Conservation (phyloP, 2,329 filamentous ascomycete species). For the Botrytis deweyae region DNA sequence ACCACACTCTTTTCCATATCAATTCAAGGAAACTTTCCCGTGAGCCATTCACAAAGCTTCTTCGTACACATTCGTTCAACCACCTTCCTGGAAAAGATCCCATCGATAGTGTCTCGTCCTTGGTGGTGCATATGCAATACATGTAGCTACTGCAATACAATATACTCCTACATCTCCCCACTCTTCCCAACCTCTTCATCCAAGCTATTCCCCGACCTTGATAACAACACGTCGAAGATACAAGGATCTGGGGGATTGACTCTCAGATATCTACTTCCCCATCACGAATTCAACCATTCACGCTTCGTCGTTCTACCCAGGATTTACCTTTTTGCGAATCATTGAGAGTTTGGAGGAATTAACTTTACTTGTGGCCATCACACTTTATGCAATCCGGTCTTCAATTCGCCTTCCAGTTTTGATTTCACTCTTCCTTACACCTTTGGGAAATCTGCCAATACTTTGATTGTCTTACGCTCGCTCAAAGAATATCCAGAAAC, state of each 20-base stretch:
- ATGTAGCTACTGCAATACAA: constrained; percentile 1
- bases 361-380: constrained; percentile 1
- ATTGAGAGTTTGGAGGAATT: constrained; percentile 11
- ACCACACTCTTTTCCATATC: constrained; percentile 10
- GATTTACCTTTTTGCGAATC: constrained; percentile 2
- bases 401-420: constrained; percentile 12
- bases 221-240: constrained; percentile 16
- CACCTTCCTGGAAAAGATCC: constrained; percentile 7
- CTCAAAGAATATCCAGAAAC: background rate
- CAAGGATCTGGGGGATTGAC: constrained; percentile 6
- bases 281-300: background rate
- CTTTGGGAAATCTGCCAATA: background rate
- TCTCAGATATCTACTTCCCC: constrained; percentile 10
- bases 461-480: background rate
- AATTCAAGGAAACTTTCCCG: background rate
- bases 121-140: constrained; percentile 7
- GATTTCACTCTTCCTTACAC: background rate
- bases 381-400: constrained; percentile 14
- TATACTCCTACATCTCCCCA: background rate
- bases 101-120: background rate
- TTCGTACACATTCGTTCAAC: background rate
- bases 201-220: constrained; percentile 5
- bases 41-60: background rate
- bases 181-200: constrained; percentile 13
- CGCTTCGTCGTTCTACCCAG: background rate